Evolutionary conservation across 345 rosid species (phyloP), one percentile per base, ranked within the genome.

Genomic region (Populus alba): DNA sequence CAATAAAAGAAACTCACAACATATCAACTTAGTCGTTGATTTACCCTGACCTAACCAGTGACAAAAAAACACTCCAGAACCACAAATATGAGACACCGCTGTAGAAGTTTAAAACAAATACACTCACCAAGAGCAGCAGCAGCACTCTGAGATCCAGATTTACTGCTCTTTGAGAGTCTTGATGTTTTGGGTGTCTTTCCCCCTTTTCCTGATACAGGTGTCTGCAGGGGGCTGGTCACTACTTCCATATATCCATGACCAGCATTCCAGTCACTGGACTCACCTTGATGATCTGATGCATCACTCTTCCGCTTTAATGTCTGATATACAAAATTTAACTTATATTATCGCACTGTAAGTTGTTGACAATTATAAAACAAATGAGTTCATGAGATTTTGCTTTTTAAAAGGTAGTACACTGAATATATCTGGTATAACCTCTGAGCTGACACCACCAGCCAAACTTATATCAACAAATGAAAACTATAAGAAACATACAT

Each of bases 291-390:
- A 80, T 87, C 90, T 29, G 86, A 82, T 65, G 55, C 71, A 61
- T 90, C 97, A 68, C 89, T 86, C 94, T 91, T 94, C 83, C 94
- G 86, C 93, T 94, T 94, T 74, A 91, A 80, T 79, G 86, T 91
- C 92, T 89, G 83, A 75, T 70, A 43, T 29, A 17, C 78, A 65
- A 33, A 82, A 76, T 63, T 78, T 5, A 77, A 6, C 55, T 78
- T 35, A 3, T 51, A 73, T 72, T 80, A 39, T 49, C 55, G 38
- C 74, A 68, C 68, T 79, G 71, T 73, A 81, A 72, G 1, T 51
- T 27, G 69, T 13, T 43, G 47, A 43, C 23, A 62, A 74, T 20
- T 31, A 17, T 25, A 13, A 49, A 73, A 73, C n/a, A n/a, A 22
- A 25, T 38, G 68, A 59, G 16, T 53, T 62, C 37, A 49, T 59